phyloP scores from a whole-genome alignment of 805 yeast species.

The Metschnikowia drakensbergensis region DNA sequence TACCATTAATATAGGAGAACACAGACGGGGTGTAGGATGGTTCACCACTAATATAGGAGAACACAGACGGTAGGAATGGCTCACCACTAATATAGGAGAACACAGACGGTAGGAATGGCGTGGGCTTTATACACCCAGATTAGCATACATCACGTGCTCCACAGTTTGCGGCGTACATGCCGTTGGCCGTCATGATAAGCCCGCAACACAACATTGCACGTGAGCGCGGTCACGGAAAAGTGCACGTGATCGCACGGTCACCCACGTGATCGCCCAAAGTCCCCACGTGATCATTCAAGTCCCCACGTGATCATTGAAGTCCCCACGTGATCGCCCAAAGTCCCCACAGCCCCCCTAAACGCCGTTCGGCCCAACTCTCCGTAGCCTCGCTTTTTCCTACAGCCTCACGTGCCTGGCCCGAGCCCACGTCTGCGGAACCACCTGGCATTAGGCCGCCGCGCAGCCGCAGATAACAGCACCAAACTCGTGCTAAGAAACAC shows the following conservation, averaged over 20 bases:
- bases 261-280: no score
- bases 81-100: not conserved
- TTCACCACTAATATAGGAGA: not conserved
- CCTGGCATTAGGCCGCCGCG: not conserved
- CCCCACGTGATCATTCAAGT: no score
- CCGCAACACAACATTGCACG: not conserved
- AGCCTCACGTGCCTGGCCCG: no score
- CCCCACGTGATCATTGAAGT: no score
- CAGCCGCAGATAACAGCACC: slow-evolving; percentile 2
- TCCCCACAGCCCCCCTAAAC: no score
- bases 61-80: no score
- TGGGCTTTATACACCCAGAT: not conserved
- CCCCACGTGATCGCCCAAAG: no score
- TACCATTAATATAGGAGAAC: slow-evolving; percentile 7
- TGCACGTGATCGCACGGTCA: no score
- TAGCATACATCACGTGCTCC: slow-evolving; percentile 1
- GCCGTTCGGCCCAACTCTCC: no score
- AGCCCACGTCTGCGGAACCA: no score
- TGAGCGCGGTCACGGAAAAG: no score
- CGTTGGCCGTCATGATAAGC: not conserved
- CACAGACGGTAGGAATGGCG: not conserved
- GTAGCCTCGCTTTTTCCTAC: no score
- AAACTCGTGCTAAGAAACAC: not conserved
- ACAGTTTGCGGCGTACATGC: not conserved
- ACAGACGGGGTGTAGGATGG: not conserved